phyloP scores from a whole-genome alignment of 768 basidiomycete species.

The Rhizopogon rudus region DNA sequence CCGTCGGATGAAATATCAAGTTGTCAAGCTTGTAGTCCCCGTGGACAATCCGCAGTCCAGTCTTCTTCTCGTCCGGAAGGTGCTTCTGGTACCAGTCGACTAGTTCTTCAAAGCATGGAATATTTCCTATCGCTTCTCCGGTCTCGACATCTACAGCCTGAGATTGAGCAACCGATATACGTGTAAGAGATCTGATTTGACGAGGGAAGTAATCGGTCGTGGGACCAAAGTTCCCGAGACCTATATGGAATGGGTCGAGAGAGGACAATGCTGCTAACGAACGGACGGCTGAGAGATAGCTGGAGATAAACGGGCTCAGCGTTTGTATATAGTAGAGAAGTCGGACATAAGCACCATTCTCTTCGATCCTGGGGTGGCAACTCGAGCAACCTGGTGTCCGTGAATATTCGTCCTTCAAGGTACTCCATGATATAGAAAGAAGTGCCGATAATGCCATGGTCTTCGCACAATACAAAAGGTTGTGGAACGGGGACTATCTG shows the following conservation, averaged over 20 bases:
- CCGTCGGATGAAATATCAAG: slow-evolving; percentile 87
- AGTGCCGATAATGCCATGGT: slow-evolving; percentile 73
- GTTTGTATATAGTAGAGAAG: neutral
- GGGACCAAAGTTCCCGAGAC: slow-evolving; percentile 69
- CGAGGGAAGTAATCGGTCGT: slow-evolving; percentile 84
- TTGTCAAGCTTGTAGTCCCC: slow-evolving; percentile 99
- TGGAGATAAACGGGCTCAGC: slow-evolving; percentile 20
- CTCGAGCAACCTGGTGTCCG: slow-evolving; percentile 74
- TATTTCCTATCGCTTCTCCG: slow-evolving; percentile 52
- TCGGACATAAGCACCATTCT: slow-evolving; percentile 54
- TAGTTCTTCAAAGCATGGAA: slow-evolving; percentile 72
- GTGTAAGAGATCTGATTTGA: slow-evolving; percentile 85
- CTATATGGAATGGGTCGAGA: slow-evolving; percentile 59
- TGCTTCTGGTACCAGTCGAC: slow-evolving; percentile 71
- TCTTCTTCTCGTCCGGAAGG: slow-evolving; percentile 72
- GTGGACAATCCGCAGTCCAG: slow-evolving; percentile 84
- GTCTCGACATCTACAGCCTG: slow-evolving; percentile 63
- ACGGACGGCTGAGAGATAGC: slow-evolving; percentile 74
- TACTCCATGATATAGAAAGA: slow-evolving; percentile 98
- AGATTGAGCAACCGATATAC: slow-evolving; percentile 78
- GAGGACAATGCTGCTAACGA: slow-evolving; percentile 66
- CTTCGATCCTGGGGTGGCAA: slow-evolving; percentile 54
- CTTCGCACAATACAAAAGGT: slow-evolving; percentile 80
- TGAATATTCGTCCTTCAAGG: slow-evolving; percentile 90
- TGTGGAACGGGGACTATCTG: slow-evolving; percentile 78